phyloP scores from a whole-genome alignment of 768 basidiomycete genomes.

The Gloeopeniophorella convolvens region DNA sequence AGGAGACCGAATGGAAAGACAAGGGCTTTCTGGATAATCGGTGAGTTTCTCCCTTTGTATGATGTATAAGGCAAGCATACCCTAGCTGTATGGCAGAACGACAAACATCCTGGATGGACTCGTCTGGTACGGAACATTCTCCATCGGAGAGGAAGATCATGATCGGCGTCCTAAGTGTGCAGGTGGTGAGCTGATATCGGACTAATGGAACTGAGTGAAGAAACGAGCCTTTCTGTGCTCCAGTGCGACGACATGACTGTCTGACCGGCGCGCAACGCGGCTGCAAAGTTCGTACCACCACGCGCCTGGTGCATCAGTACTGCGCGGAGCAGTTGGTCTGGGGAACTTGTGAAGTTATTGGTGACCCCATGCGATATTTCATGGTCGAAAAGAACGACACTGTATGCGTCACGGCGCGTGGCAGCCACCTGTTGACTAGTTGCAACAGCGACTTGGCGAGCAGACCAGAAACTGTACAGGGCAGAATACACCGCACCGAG shows the following conservation, averaged over 20 bases:
- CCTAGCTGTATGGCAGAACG: conserved; percentile 39
- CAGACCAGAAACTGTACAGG: conserved; percentile 48
- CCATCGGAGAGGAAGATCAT: conserved; percentile 56
- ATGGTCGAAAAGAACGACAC: conserved; percentile 42
- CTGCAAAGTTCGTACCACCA: conserved; percentile 39
- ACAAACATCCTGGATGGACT: conserved; percentile 35
- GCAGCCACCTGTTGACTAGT: conserved; percentile 22
- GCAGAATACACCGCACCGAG: conserved; percentile 56
- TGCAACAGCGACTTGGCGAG: conserved; percentile 37
- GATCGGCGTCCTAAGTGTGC: conserved; percentile 36
- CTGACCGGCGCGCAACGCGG: conserved; percentile 34
- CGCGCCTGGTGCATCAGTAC: conserved; percentile 29
- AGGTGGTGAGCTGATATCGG: neutral
- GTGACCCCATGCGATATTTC: conserved; percentile 23
- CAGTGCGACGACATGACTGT: conserved; percentile 39
- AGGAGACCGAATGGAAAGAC: conserved; percentile 55
- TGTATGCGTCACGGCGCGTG: conserved; percentile 47
- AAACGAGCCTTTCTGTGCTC: conserved; percentile 41
- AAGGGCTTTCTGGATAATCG: conserved; percentile 39
- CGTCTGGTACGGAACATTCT: conserved; percentile 35
- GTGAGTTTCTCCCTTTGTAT: neutral
- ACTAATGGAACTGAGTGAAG: neutral
- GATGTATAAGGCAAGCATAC: conserved; percentile 23
- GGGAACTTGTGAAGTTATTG: conserved; percentile 43
- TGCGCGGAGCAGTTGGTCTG: conserved; percentile 36